These are phyloP conservation scores for Trichoderma sp. DNA, from an alignment of 2,329 filamentous ascomycete species.

Conservation along the genomic window DNA sequence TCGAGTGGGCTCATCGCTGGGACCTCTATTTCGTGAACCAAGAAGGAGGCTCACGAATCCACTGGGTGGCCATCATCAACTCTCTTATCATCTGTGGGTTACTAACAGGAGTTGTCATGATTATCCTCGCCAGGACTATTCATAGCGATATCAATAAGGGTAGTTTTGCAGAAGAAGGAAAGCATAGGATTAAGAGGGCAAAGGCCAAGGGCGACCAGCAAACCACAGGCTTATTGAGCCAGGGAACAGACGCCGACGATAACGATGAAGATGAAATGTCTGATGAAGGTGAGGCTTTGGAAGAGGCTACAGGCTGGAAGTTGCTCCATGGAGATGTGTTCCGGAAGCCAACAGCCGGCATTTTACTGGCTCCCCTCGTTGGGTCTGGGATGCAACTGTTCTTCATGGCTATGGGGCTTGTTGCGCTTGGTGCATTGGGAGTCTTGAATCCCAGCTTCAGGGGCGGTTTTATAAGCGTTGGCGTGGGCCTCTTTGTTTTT, in stretches of 20 bases:
- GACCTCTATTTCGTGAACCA: slow-evolving; percentile 89
- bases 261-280: slow-evolving; percentile 63
- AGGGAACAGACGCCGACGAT: slow-evolving; percentile 53
- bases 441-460: slow-evolving; percentile 84
- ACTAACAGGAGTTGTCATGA: slow-evolving; percentile 75
- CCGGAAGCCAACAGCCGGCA: slow-evolving; percentile 68
- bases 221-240: slow-evolving; percentile 60
- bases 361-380: slow-evolving; percentile 75
- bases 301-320: slow-evolving; percentile 88
- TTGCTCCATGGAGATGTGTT: slow-evolving; percentile 87
- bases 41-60: slow-evolving; percentile 76
- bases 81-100: slow-evolving; percentile 81
- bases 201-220: slow-evolving; percentile 54
- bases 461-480: slow-evolving; percentile 86
- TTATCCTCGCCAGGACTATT: slow-evolving; percentile 78
- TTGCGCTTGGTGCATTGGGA: slow-evolving; percentile 73
- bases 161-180: slow-evolving; percentile 65
- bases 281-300: slow-evolving; percentile 60
- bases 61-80: slow-evolving; percentile 88
- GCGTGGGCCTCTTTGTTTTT: slow-evolving; percentile 78
- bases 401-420: slow-evolving; percentile 74
- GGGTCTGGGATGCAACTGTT: slow-evolving; percentile 86
- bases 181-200: slow-evolving; percentile 58
- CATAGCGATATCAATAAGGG: slow-evolving; percentile 78
- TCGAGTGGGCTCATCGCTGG: slow-evolving; percentile 86